Conservation (phyloP, 371 early-diverging fungal genomes). For the Zychaea mexicana region DNA sequence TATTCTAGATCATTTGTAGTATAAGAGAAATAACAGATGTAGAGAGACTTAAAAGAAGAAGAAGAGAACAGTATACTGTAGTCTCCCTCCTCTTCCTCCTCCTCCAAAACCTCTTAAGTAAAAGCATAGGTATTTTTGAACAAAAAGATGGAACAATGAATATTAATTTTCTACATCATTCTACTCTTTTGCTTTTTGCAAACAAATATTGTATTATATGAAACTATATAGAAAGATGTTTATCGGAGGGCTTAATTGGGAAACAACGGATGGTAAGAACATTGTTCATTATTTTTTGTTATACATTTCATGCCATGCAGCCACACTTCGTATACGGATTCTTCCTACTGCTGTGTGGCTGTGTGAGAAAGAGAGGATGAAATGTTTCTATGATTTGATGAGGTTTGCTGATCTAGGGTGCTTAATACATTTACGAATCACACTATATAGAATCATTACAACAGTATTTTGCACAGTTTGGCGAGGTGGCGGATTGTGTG, state of each 20-base stretch:
- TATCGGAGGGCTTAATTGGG: slow-evolving; percentile 94
- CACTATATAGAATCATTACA: slow-evolving; percentile 64
- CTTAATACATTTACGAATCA: neutral
- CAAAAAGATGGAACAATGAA: slow-evolving; percentile 18
- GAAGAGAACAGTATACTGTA: neutral
- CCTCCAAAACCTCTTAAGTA: neutral
- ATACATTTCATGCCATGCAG: too few relatives aligned
- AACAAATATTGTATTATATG: slow-evolving; percentile 1
- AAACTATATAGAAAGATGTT: slow-evolving; percentile 77
- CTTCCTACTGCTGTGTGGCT: too few relatives aligned
- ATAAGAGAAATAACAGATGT: neutral
- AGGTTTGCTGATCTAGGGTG: neutral
- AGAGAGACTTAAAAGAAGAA: too few relatives aligned
- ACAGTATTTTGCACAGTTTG: slow-evolving; percentile 76
- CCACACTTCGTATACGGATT: too few relatives aligned
- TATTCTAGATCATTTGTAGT: too few relatives aligned
- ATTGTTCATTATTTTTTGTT: neutral
- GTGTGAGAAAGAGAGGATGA: neutral
- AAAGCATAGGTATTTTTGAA: slow-evolving; percentile 19
- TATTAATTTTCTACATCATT: neutral
- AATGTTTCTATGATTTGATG: too few relatives aligned
- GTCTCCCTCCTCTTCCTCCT: neutral
- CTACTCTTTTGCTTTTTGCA: slow-evolving; percentile 17
- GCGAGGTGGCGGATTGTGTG: slow-evolving; percentile 71
- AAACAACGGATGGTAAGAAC: slow-evolving; percentile 82